Evolutionary conservation across 306 rosid genomes (phyloP).

Genomic region (Abrus pulchellus): DNA sequence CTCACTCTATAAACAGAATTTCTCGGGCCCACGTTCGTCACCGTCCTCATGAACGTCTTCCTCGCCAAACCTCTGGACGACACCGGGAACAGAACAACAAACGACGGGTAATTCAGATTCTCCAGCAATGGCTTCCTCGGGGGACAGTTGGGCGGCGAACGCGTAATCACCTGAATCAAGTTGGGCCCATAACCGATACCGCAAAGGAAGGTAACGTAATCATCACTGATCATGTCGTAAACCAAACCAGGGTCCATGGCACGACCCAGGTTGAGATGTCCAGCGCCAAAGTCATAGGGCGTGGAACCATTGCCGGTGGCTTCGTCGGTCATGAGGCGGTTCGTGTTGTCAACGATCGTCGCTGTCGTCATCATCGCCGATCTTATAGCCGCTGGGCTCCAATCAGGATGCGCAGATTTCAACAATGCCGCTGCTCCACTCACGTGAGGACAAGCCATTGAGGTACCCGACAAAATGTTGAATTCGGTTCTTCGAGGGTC

Average conservation of each 20-base stretch:
- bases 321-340: conserved; percentile 72
- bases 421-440: conserved; percentile 90
- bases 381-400: conserved; percentile 88
- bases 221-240: conserved; percentile 67
- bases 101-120: conserved; percentile 84
- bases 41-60: conserved; percentile 68
- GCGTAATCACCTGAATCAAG: conserved; percentile 79
- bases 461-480: conserved; percentile 87
- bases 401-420: conserved; percentile 88
- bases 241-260: conserved; percentile 93
- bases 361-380: conserved; percentile 97
- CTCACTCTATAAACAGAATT: conserved; percentile 63
- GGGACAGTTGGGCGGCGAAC: conserved; percentile 63
- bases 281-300: conserved; percentile 82
- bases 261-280: conserved; percentile 71
- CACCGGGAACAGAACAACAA: conserved; percentile 64
- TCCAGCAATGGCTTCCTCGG: conserved; percentile 64
- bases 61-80: conserved; percentile 49
- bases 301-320: conserved; percentile 73
- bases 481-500: conserved; percentile 79
- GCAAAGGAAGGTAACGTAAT: conserved; percentile 75
- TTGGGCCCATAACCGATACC: conserved; percentile 67
- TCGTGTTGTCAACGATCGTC: conserved; percentile 54
- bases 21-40: conserved; percentile 73
- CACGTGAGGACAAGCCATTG: conserved; percentile 93